Conservation (phyloP, 352 stramenopile species). For the Phytopythium sindhum region DNA sequence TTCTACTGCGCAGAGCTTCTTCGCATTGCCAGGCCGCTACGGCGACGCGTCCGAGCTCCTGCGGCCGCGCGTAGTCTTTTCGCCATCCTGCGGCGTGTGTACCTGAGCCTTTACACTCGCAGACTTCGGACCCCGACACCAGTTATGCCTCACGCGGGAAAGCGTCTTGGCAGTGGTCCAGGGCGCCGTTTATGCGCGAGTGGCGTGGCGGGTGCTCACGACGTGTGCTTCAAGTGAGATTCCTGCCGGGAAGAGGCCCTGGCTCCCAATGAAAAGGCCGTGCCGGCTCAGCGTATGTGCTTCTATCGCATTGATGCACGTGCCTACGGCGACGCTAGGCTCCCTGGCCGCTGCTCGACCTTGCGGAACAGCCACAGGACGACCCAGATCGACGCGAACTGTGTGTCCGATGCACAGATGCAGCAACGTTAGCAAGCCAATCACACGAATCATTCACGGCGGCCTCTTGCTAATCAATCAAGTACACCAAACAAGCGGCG, state of each 20-base stretch:
- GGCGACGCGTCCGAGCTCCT: too few relatives aligned
- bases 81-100: too few relatives aligned
- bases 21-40: too few relatives aligned
- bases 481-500: neutral
- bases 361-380: constrained; percentile 28
- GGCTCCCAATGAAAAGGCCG: neutral
- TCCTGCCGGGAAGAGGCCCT: neutral
- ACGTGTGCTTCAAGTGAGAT: neutral
- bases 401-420: neutral
- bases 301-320: too few relatives aligned
- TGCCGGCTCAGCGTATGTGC: neutral
- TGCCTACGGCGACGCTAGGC: neutral
- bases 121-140: too few relatives aligned
- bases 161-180: neutral
- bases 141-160: neutral
- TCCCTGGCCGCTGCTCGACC: constrained; percentile 14
- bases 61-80: too few relatives aligned
- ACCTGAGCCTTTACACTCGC: neutral
- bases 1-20: too few relatives aligned
- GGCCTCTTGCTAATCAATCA: too few relatives aligned
- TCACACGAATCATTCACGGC: too few relatives aligned
- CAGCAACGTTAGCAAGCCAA: neutral
- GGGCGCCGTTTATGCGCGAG: neutral
- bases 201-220: neutral
- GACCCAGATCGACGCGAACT: constrained; percentile 23